Evolutionary conservation across 495 filamentous ascomycete species (phyloP), one percentile per base, ranked within the genome.

Genomic region (Letharia columbiana): DNA sequence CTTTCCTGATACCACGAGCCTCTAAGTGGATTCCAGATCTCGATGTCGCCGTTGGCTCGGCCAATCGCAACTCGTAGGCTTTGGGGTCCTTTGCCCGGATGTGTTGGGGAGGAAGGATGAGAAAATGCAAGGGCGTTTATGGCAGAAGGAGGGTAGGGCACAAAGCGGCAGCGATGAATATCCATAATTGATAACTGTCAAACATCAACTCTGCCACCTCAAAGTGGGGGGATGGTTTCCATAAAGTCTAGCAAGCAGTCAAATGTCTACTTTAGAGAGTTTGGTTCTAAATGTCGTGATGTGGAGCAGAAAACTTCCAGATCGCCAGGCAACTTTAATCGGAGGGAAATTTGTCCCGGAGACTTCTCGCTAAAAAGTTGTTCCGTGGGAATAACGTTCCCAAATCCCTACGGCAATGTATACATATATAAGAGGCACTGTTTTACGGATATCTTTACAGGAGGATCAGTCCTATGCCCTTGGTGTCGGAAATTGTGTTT

Each of bases 81-180:
- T 40, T 77, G 74, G 6, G 84, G 80, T 64, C 81, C 79, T 65
- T 79, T 80, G 62, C 79, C 76, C 33, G 78, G 72, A 62, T 77
- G 73, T 60, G 79, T 78, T 37, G 81, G 81, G 60, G 85, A 81
- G 17, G 85, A 84, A 15, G 87, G 80, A 71, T 96, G 91, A 0
- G 95, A 96, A 76, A 99, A 98, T 64, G 92, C 91, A 71, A 97
- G 83, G 52, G 91, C 87, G 77, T 95, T 97, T 73, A 99, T 97
- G 39, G 91, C 89, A 49, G 93, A 90, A 4, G 91, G 86, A 63
- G 91, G 92, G 73, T 92, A 98, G n/a, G 89, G 89, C 54, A 99
- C 89, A 79, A 98, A 99, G 71, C 94, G 91, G 71, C 92, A 96
- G 73, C 94, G 89, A 78, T 99, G 95, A 71, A 98, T 88, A 78